These are phyloP conservation scores for Luffa acutangula DNA, from an alignment of 306 rosid genomes.

Conservation along the genomic window DNA sequence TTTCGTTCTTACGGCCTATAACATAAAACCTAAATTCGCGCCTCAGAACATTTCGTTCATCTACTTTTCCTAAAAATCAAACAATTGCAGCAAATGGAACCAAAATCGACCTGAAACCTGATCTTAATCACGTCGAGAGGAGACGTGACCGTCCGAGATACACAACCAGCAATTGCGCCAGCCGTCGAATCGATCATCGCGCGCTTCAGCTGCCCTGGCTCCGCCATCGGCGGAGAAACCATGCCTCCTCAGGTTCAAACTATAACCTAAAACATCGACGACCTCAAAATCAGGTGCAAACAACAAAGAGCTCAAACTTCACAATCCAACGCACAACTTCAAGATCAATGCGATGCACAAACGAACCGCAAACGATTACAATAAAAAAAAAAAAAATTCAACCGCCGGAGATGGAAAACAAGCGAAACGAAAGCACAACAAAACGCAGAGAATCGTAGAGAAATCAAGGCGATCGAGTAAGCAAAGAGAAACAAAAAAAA, in stretches of 20 bases:
- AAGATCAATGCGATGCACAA: conserved; percentile 4
- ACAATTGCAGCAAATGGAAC: background rate
- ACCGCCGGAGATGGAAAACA: background rate
- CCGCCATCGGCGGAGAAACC: conserved; percentile 45
- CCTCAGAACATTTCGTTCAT: background rate
- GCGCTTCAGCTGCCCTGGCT: conserved; percentile 54
- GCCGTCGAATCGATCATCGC: conserved; percentile 56
- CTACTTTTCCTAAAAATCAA: background rate
- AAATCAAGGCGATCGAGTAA: background rate
- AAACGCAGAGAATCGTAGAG: background rate
- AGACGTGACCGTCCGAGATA: conserved; percentile 80
- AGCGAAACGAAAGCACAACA: background rate
- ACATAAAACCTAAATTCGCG: background rate
- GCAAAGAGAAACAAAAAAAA: background rate
- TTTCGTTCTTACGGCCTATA: background rate
- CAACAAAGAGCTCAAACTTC: background rate
- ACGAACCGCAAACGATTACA: background rate
- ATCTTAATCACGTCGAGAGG: conserved; percentile 97
- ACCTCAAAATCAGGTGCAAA: background rate
- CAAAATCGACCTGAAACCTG: conserved; percentile 64
- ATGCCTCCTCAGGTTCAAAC: conserved; percentile 14
- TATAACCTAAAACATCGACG: conserved; percentile 20
- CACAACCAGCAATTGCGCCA: conserved; percentile 78
- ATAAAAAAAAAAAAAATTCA: background rate
- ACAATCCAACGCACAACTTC: background rate